These are phyloP conservation scores for Zarea fungicola DNA, from an alignment of 2,329 filamentous ascomycete species.

Conservation along the genomic window DNA sequence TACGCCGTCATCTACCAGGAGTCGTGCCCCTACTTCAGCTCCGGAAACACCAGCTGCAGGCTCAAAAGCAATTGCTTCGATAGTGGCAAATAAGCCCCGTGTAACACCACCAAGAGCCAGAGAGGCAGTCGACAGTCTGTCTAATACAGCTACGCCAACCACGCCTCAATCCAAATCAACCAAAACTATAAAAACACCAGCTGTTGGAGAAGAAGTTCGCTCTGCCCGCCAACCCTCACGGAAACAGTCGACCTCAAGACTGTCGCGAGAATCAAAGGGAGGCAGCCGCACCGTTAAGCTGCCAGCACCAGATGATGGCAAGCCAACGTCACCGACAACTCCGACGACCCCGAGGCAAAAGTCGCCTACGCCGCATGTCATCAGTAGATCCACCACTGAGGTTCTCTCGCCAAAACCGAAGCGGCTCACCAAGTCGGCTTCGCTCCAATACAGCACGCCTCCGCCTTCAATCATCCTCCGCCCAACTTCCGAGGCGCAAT, in stretches of 20 bases:
- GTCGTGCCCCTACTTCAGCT: background rate
- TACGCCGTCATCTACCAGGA: background rate
- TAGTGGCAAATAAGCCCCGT: constrained; percentile 8
- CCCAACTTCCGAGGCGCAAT: constrained; percentile 16
- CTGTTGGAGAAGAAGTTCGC: background rate
- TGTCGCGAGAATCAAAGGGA: background rate
- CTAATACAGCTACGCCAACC: background rate
- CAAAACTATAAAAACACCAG: background rate
- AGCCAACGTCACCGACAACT: background rate
- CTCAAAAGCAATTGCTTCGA: background rate
- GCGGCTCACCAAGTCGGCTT: constrained; percentile 25
- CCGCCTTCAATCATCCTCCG: constrained; percentile 24
- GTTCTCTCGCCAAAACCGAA: constrained; percentile 29
- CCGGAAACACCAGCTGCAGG: background rate
- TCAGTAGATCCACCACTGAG: constrained; percentile 18
- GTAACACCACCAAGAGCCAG: constrained; percentile 1
- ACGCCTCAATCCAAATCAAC: background rate
- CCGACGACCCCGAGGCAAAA: constrained; percentile 1
- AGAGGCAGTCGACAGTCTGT: background rate
- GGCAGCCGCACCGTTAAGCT: background rate
- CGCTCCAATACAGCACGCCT: constrained; percentile 23
- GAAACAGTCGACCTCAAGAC: background rate
- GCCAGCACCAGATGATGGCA: background rate
- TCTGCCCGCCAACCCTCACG: background rate
- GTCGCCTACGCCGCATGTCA: constrained; percentile 18